These are phyloP conservation scores for Neurospora sp. DNA, from an alignment of 495 filamentous ascomycete species.

Conservation along the genomic window DNA sequence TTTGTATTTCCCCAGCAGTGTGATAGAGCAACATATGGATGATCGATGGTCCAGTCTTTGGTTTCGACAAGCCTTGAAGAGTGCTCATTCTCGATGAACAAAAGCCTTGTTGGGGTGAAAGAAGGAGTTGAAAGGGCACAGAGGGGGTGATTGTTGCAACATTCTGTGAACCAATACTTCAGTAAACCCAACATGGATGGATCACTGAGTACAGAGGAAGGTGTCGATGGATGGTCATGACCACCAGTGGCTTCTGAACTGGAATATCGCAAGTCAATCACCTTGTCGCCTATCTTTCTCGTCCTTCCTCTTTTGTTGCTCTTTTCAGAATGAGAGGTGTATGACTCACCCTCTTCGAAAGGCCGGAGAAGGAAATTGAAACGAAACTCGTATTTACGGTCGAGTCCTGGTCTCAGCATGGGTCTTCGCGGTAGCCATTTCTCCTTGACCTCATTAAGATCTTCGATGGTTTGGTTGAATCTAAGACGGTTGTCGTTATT, in stretches of 20 bases:
- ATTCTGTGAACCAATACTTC: neutral
- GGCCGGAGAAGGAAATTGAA: neutral
- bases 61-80: neutral
- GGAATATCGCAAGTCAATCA: neutral
- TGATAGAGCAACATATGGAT: neutral
- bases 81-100: neutral
- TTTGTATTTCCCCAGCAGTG: neutral
- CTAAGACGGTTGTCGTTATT: neutral
- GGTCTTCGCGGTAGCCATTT: neutral
- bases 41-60: neutral
- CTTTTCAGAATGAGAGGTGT: neutral
- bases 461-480: neutral
- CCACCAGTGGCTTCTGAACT: neutral
- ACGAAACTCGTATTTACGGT: neutral
- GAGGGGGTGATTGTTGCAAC: neutral
- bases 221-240: neutral
- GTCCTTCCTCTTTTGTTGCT: rapidly evolving
- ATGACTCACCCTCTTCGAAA: neutral
- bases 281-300: neutral
- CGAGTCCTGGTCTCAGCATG: too few species aligned
- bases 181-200: neutral
- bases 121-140: neutral
- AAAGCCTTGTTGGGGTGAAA: neutral
- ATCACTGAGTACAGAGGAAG: neutral
- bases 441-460: neutral